Conservation (phyloP, 2,329 filamentous ascomycete genomes). For the Talaromyces sp. region DNA sequence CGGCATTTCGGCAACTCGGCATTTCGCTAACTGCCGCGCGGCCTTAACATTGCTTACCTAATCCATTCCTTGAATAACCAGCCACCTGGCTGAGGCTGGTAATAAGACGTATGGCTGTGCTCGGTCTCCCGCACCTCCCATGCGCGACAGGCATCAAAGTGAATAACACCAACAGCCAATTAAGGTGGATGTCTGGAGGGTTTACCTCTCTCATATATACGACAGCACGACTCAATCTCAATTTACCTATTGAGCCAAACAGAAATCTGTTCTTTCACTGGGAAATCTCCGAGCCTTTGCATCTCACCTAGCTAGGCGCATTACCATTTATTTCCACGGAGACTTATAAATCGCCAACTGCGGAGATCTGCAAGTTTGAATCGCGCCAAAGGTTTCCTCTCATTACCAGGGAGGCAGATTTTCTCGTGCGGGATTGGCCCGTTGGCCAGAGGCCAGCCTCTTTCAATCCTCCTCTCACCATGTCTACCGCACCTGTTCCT, state of each 20-base stretch:
- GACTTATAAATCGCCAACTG: not conserved
- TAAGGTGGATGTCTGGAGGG: not conserved
- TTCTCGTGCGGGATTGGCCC: too few species aligned
- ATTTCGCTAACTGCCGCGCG: not conserved
- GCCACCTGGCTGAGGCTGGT: slow-evolving; percentile 13
- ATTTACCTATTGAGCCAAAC: not conserved
- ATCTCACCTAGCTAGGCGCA: not conserved
- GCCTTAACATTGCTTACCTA: not conserved
- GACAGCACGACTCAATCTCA: too few species aligned
- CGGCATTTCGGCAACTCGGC: too few species aligned
- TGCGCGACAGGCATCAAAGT: not conserved
- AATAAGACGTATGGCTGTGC: slow-evolving; percentile 6
- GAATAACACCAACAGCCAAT: not conserved
- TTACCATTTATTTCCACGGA: not conserved
- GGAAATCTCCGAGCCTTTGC: not conserved
- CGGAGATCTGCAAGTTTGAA: not conserved
- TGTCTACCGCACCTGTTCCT: slow-evolving; percentile 3
- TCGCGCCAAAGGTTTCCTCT: too few species aligned
- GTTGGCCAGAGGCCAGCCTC: not conserved
- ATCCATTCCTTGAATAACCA: not conserved
- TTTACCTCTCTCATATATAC: not conserved
- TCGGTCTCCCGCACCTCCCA: slow-evolving; percentile 7
- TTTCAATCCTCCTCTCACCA: not conserved
- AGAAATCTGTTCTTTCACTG: not conserved
- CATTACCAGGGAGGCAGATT: not conserved